Base-by-base conservation (phyloP, 1,284 basidiomycete species). In the Neolentinus lepideus region DNA sequence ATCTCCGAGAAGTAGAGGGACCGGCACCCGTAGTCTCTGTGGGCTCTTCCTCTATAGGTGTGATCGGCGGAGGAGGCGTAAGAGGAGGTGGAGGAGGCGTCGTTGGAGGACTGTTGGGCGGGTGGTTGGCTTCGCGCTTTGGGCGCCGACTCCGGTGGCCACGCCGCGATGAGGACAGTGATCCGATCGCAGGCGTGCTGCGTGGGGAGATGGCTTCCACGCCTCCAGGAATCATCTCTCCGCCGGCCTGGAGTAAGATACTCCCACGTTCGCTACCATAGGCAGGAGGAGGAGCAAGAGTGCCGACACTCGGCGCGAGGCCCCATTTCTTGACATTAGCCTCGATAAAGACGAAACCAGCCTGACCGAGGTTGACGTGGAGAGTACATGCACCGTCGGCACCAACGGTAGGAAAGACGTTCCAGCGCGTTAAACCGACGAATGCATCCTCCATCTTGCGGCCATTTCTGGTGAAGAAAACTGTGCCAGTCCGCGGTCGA, bases 301-400 rank as follows among this genome's bases (percentile, higher is more conserved):
- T 98, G 43, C 94, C 94, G 16, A 93, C 87, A 71, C 93, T 96
- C 4, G 94, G 94, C 24, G 95, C 94, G 35, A 98, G 74, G 22
- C 94, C 94, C 95, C 94, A 98, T 69, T 97, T 97, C 80, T 98
- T 98, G 58, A 98, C 95, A 67, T 98, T 97, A 31, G 94, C 94
- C 72, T 98, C 94, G 64, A 98, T 97, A 65, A 96, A 98, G 36
- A 98, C 94, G 66, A 98, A 98, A 1, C 94, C 94, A 14, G 92
- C 88, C 70, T 98, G 94, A 12, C 94, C 95, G 16, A 98, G 81
- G 69, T 98, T 98, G 66, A 97, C 90, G 65, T 98, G 95, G 2
- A 98, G 84, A 57, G 89, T 94, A 67, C 92, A 95, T 3, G 94
- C 90, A 0, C 94, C 94, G 67, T 95, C 92, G 14, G 94, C 92